These are phyloP conservation scores for Casuarina equisetifolia DNA, from an alignment of 306 rosid genomes.

Conservation along the genomic window DNA sequence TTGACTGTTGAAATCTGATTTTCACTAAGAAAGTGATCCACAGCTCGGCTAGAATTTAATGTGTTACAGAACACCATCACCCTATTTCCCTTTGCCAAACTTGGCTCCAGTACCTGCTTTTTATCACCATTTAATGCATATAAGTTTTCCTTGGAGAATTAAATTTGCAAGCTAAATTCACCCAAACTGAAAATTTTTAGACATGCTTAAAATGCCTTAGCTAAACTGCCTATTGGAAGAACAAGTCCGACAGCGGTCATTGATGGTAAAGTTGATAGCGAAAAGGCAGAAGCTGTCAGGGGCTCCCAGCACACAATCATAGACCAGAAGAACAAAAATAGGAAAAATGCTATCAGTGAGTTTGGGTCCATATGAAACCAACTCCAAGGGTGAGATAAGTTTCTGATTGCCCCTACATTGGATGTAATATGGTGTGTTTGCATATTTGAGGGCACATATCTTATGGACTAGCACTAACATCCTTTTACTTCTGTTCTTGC, in stretches of 20 bases:
- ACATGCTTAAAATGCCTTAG: background rate
- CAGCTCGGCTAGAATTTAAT: constrained; percentile 93
- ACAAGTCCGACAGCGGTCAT: background rate
- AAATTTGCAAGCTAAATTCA: constrained; percentile 9
- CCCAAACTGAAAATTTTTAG: background rate
- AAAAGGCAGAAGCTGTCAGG: background rate
- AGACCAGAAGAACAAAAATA: background rate
- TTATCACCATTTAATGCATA: constrained; percentile 28
- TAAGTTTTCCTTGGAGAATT: constrained; percentile 19
- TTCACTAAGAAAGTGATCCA: constrained; percentile 92
- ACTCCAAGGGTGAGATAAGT: background rate
- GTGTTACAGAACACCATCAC: constrained; percentile 99
- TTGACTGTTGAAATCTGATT: constrained; percentile 75
- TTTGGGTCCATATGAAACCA: background rate
- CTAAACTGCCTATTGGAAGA: background rate
- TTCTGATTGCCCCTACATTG: background rate
- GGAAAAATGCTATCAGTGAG: background rate
- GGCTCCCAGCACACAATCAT: background rate
- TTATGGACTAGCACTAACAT: background rate
- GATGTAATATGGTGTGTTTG: background rate
- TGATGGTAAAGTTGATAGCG: background rate
- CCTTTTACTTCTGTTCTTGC: constrained; percentile 3
- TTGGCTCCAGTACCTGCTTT: constrained; percentile 91
- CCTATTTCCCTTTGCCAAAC: constrained; percentile 84
- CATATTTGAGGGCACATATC: background rate